Conservation (phyloP, 768 basidiomycete species). For the Pulveroboletus frians region DNA sequence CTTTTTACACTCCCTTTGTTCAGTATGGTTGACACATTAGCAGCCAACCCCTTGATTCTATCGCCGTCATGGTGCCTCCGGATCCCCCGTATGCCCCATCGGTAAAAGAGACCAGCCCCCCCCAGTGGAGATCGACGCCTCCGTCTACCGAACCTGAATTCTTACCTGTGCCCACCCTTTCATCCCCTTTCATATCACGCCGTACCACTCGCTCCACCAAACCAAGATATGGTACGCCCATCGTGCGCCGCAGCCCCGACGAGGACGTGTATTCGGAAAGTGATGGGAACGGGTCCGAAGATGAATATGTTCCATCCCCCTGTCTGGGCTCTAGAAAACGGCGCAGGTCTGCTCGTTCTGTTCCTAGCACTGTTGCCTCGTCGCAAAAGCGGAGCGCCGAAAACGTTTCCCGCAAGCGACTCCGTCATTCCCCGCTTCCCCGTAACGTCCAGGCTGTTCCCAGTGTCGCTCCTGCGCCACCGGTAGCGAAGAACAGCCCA, state of each 20-base stretch:
- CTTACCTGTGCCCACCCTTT: background rate
- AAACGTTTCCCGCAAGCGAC: slow-evolving; percentile 17
- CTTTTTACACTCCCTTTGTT: background rate
- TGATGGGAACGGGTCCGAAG: slow-evolving; percentile 38
- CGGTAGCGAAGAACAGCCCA: slow-evolving; percentile 29
- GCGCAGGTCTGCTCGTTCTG: slow-evolving; percentile 15
- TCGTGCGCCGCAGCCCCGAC: slow-evolving; percentile 10
- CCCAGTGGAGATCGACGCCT: slow-evolving; percentile 1
- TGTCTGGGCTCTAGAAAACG: slow-evolving; percentile 32
- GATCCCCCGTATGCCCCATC: slow-evolving; percentile 16
- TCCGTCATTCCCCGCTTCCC: slow-evolving; percentile 34
- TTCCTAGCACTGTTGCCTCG: background rate
- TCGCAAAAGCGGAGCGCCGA: slow-evolving; percentile 7
- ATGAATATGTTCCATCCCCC: slow-evolving; percentile 43
- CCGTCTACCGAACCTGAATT: background rate
- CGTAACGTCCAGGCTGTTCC: slow-evolving; percentile 43
- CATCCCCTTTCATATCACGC: slow-evolving; percentile 2
- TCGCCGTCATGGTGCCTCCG: background rate
- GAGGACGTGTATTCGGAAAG: slow-evolving; percentile 34
- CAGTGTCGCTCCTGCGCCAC: slow-evolving; percentile 14
- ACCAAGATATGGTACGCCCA: background rate
- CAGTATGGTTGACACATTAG: slow-evolving; percentile 10
- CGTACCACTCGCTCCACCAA: slow-evolving; percentile 15
- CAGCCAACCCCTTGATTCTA: slow-evolving; percentile 17
- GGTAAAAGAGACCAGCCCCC: slow-evolving; percentile 1